phyloP scores from a whole-genome alignment of 176 grass and related monocot species.

The sorghum (Sorghum bicolor) region Sorghum_bicolor_NCBIv3 NC_012874.2:63464501-63465000 shows the following conservation, averaged over 20 bases:
- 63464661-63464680: neutral
- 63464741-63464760: neutral
- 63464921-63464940: neutral
- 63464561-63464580: slow-evolving; percentile 21
- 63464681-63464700: slow-evolving; percentile 4
- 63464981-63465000: neutral
- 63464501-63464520: neutral
- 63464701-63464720: neutral
- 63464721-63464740: slow-evolving; percentile 1
- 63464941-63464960: neutral
- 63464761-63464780: neutral
- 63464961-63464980: neutral
- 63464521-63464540: neutral
- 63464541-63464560: slow-evolving; percentile 9
- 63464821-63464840: neutral
- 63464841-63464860: neutral
- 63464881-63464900: neutral
- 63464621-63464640: slow-evolving; percentile 27
- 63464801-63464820: neutral
- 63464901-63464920: neutral
- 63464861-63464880: neutral
- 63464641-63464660: slow-evolving; percentile 16
- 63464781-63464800: neutral
- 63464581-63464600: slow-evolving; percentile 2
- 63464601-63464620: neutral